A percentile compares a stretch with the other conserved stretches of the same genome.
Evolutionary conservation across 225 moss, liverwort and hornwort genomes (phyloP).

Genomic region (Straminergon stramineum): DNA sequence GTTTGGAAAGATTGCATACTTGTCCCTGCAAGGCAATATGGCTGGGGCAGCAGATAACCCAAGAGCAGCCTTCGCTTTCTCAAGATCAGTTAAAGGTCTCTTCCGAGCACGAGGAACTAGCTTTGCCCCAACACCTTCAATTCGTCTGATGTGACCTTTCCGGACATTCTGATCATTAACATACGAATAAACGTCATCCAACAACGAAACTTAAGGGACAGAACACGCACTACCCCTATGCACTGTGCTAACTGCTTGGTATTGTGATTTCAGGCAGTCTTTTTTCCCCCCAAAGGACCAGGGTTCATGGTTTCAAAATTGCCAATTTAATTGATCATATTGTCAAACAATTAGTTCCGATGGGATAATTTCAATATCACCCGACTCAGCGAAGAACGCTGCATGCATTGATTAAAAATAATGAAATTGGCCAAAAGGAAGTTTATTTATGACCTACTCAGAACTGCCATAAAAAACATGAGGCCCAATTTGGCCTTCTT

Average conservation of each 20-base stretch:
- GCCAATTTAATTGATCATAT: not conserved
- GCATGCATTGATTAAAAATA: not conserved
- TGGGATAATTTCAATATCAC: not conserved
- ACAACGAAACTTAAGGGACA: not conserved
- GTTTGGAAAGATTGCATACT: constrained; percentile 13
- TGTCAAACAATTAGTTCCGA: not conserved
- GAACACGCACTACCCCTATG: not conserved
- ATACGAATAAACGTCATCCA: not conserved
- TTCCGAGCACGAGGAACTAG: constrained; percentile 34
- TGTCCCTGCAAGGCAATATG: constrained; percentile 83
- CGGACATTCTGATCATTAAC: constrained; percentile 55
- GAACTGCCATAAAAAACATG: not conserved
- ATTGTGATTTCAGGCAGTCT: not conserved
- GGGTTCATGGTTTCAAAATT: not conserved
- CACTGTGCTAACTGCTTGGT: not conserved
- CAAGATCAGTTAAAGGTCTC: constrained; percentile 58
- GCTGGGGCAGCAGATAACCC: constrained; percentile 73
- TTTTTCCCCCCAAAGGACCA: not conserved
- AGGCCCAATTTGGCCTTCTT: not conserved
- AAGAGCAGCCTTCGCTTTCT: constrained; percentile 78
- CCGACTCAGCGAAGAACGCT: not conserved
- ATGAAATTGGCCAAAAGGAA: not conserved
- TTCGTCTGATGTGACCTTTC: constrained; percentile 50
- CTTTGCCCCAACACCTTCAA: constrained; percentile 77
- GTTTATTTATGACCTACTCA: no score